Base-by-base conservation (phyloP, 495 filamentous ascomycete species). In the Hypoxylon trugodes region DNA sequence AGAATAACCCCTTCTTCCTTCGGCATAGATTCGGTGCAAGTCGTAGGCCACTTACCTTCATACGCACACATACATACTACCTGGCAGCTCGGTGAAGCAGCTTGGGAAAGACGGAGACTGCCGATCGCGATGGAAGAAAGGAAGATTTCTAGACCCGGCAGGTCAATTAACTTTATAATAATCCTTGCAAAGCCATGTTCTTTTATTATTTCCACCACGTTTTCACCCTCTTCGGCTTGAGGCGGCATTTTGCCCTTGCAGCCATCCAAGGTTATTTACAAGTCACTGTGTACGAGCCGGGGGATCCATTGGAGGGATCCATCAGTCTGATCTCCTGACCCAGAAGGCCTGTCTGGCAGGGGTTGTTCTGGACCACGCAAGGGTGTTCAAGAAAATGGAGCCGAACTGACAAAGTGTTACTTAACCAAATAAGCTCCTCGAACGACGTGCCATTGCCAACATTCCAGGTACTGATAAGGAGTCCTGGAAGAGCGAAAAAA, bases 131-230 rank as follows among this genome's bases (percentile, higher is more conserved):
- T 50, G 50, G 51, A 52, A 61, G 30, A 61, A 56, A 43, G 55
- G 48, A 65, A 59, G 26, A 45, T 65, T 54, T 59, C 53, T 54
- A 64, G 65, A 59, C 54, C 38, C 43, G 65, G 65, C 41, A 68
- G 60, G 49, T 65, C 65, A 59, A 59, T 65, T 45, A 16, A 22
- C 13, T 15, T 48, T 47, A n/a, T n/a, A n/a, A n/a, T n/a, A 35
- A 59, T 54, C 49, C 49, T 60, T 54, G 61, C 46, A 59, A 9
- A n/a, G 16, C 49, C 45, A 46, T 51, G 18, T 51, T 48, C 49
- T 48, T 45, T 38, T 43, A 28, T 59, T 15, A 13, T 45, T 59
- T 33, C 53, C 41, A n/a, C n/a, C n/a, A 53, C 48, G 53, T 33
- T 55, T 54, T 51, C 21, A n/a, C n/a, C n/a, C n/a, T n/a, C 26